Evolutionary conservation across 1,284 basidiomycete genomes (phyloP).

Genomic region (Mycena sp.): DNA sequence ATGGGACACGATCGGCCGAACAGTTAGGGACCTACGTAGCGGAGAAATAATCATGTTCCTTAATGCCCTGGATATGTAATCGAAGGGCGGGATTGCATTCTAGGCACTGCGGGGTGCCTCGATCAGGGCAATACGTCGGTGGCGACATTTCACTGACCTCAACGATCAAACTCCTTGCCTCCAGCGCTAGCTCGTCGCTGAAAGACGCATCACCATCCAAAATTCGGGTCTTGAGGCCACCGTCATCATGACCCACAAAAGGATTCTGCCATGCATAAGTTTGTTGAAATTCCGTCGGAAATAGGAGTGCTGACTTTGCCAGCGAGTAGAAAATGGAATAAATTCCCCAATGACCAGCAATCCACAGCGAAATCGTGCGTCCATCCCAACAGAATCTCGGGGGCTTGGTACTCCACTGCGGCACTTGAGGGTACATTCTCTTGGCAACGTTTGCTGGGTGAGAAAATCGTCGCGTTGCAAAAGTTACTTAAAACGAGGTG

Average conservation of each 20-base stretch:
- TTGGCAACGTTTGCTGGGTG: constrained; percentile 29
- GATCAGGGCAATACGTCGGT: not conserved
- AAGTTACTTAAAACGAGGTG: constrained; percentile 79
- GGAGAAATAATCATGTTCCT: constrained; percentile 56
- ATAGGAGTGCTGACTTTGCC: constrained; percentile 55
- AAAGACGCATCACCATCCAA: constrained; percentile 20
- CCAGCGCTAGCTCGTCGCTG: constrained; percentile 41
- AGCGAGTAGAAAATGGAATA: constrained; percentile 76
- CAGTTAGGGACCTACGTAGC: constrained; percentile 48
- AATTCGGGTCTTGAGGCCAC: constrained; percentile 25
- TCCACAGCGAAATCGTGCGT: constrained; percentile 82
- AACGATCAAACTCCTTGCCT: constrained; percentile 50
- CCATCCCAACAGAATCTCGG: constrained; percentile 78
- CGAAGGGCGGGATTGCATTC: constrained; percentile 63
- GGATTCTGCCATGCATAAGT: constrained; percentile 45
- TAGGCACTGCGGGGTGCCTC: constrained; percentile 52
- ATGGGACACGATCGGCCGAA: not conserved
- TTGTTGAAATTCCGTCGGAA: not conserved
- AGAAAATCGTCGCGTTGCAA: constrained; percentile 53
- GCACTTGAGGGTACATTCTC: constrained; percentile 29
- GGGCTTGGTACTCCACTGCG: constrained; percentile 67
- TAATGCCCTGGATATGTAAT: constrained; percentile 49
- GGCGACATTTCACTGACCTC: constrained; percentile 41
- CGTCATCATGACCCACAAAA: constrained; percentile 41
- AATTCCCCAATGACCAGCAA: constrained; percentile 83